phyloP scores from a whole-genome alignment of 768 basidiomycete species.

The Boletus coccyginus region DNA sequence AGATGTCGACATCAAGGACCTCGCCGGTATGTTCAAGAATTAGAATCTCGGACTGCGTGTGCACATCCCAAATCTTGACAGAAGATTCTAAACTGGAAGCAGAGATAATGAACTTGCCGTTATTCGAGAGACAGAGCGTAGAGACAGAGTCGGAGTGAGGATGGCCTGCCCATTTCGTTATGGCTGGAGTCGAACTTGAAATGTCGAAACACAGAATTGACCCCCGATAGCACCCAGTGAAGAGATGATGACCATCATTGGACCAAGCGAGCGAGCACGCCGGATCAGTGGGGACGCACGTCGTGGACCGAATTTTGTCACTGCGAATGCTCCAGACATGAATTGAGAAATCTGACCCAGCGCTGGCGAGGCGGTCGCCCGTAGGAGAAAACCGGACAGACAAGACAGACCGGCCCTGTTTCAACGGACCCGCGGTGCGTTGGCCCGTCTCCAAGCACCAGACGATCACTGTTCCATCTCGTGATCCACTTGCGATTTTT shows the following conservation, averaged over 20 bases:
- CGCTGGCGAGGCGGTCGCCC: conserved; percentile 18
- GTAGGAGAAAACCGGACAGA: conserved; percentile 23
- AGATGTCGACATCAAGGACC: conserved; percentile 12
- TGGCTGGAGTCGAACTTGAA: background rate
- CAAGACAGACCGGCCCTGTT: conserved; percentile 5
- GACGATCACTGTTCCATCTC: conserved; percentile 18
- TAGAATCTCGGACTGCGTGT: background rate
- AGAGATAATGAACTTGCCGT: conserved; percentile 20
- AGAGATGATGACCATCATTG: conserved; percentile 14
- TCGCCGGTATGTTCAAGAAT: conserved; percentile 9
- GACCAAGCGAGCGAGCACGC: conserved; percentile 21
- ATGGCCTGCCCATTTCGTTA: conserved; percentile 3
- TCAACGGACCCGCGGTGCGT: conserved; percentile 16
- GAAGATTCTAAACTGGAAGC: conserved; percentile 13
- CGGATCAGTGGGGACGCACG: background rate
- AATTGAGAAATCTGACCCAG: conserved; percentile 4
- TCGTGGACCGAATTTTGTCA: background rate
- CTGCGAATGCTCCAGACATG: conserved; percentile 4
- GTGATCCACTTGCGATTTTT: conserved; percentile 23
- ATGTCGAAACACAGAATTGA: conserved; percentile 14
- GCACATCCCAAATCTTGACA: conserved; percentile 19
- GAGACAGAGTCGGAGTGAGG: conserved; percentile 15
- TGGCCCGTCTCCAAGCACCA: conserved; percentile 19
- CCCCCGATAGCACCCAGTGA: conserved; percentile 13
- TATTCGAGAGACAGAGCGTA: conserved; percentile 18